phyloP scores from a whole-genome alignment of 1,284 basidiomycete genomes.

The Pisolithus thermaeus region DNA sequence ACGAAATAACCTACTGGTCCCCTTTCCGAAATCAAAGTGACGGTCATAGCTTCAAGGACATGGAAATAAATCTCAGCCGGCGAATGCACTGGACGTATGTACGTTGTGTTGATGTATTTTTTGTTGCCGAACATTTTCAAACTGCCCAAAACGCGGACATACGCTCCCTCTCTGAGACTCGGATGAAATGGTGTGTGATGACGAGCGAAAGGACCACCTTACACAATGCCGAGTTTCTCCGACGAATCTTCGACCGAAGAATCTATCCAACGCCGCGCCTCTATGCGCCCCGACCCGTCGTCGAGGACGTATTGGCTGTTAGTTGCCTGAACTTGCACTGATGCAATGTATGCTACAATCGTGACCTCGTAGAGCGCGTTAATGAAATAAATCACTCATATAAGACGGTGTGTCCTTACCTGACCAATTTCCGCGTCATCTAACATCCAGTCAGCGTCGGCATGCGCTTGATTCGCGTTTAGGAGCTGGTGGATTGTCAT shows the following conservation, averaged over 20 bases:
- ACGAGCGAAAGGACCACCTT: slow-evolving; percentile 3
- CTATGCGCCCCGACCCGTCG: slow-evolving; percentile 86
- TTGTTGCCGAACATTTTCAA: slow-evolving; percentile 85
- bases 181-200: neutral
- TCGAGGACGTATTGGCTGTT: slow-evolving; percentile 81
- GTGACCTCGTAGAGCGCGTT: slow-evolving; percentile 42
- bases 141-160: slow-evolving; percentile 86
- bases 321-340: slow-evolving; percentile 69
- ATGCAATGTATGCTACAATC: slow-evolving; percentile 78
- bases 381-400: neutral
- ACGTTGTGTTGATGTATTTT: slow-evolving; percentile 73
- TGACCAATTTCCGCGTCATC: slow-evolving; percentile 81
- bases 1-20: slow-evolving; percentile 34
- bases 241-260: slow-evolving; percentile 51
- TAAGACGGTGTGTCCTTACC: slow-evolving; percentile 36
- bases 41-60: slow-evolving; percentile 46
- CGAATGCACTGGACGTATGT: slow-evolving; percentile 67
- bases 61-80: slow-evolving; percentile 85
- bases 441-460: slow-evolving; percentile 85
- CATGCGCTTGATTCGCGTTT: slow-evolving; percentile 75
- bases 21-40: slow-evolving; percentile 42
- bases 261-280: slow-evolving; percentile 88
- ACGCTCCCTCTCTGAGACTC: slow-evolving; percentile 59
- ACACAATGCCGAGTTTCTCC: slow-evolving; percentile 42
- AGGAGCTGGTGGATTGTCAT: slow-evolving; percentile 81